A percentile compares a stretch with the other conserved stretches of the same genome.
phyloP scores from a whole-genome alignment of 345 rosid species.

The Moricandia arvensis region DNA sequence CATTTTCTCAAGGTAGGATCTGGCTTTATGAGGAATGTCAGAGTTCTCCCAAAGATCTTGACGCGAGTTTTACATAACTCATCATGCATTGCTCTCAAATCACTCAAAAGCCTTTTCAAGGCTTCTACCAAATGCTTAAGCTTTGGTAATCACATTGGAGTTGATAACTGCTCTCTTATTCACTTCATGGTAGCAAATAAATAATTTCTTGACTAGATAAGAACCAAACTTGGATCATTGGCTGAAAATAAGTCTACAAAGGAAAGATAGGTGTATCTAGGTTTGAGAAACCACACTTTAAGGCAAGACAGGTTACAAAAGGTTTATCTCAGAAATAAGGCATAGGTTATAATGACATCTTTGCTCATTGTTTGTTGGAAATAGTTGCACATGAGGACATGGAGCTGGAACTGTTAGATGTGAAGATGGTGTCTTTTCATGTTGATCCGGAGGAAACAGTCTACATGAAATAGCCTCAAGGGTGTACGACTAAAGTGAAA shows the following conservation, averaged over 20 bases:
- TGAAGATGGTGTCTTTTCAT: neutral
- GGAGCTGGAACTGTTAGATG: neutral
- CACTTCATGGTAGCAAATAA: slow-evolving; percentile 54
- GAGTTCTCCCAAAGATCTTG: slow-evolving; percentile 55
- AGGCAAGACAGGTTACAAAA: neutral
- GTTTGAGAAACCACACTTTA: neutral
- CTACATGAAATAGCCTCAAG: neutral
- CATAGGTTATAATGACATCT: neutral
- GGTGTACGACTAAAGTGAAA: neutral
- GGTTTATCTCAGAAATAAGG: neutral
- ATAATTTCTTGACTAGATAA: slow-evolving; percentile 42
- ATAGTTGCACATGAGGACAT: neutral
- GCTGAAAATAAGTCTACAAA: neutral
- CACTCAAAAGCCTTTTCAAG: too few relatives aligned
- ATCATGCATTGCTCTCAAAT: too few relatives aligned
- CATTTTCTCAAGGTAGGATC: slow-evolving; percentile 56
- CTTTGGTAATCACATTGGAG: slow-evolving; percentile 83
- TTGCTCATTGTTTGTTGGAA: neutral
- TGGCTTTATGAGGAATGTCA: slow-evolving; percentile 59
- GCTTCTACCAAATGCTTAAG: slow-evolving; percentile 58
- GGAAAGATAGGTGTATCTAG: too few relatives aligned
- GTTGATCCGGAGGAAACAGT: neutral
- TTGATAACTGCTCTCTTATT: slow-evolving; percentile 56
- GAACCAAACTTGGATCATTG: neutral
- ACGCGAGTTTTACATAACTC: slow-evolving; percentile 61